Evolutionary conservation across 495 filamentous ascomycete genomes (phyloP).

Genomic region (Tuber umbilicatum): DNA sequence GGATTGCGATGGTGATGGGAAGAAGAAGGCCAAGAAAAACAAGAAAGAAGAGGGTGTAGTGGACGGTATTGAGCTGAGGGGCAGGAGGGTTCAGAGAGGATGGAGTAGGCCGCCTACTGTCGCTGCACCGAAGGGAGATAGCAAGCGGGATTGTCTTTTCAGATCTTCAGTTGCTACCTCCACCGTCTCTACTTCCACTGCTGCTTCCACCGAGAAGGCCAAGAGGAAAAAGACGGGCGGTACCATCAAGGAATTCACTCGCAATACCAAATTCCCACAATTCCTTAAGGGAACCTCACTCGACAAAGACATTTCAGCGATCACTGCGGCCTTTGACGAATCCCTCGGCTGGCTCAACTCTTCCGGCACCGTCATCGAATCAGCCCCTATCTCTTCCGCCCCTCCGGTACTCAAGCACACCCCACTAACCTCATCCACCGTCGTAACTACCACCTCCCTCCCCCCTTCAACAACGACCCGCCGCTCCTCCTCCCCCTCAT

Average conservation of each 20-base stretch:
- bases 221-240: constrained; percentile 55
- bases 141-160: constrained; percentile 32
- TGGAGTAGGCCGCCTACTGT: constrained; percentile 63
- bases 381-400: neutral
- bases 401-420: constrained; percentile 2
- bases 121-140: constrained; percentile 43
- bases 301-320: constrained; percentile 41
- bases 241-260: constrained; percentile 72
- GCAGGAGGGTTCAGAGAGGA: constrained; percentile 76
- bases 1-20: constrained; percentile 43
- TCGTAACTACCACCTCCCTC: constrained; percentile 15
- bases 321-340: constrained; percentile 3
- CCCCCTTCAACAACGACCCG: constrained; percentile 16
- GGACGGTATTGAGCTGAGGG: constrained; percentile 63
- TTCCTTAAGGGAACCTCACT: constrained; percentile 56
- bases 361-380: neutral
- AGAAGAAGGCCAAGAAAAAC: constrained; percentile 44
- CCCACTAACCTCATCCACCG: constrained; percentile 13
- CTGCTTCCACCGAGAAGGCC: constrained; percentile 43
- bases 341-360: constrained; percentile 1
- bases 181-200: constrained; percentile 12
- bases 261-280: constrained; percentile 68
- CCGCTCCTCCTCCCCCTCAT: constrained; percentile 5
- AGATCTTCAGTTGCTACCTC: constrained; percentile 24
- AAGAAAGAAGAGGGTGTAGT: constrained; percentile 61